Percentiles rank a stretch among this genome's conserved stretches.
Conservation (phyloP, 2,329 filamentous ascomycete genomes). For the Pestalotiopsis sp. region DNA sequence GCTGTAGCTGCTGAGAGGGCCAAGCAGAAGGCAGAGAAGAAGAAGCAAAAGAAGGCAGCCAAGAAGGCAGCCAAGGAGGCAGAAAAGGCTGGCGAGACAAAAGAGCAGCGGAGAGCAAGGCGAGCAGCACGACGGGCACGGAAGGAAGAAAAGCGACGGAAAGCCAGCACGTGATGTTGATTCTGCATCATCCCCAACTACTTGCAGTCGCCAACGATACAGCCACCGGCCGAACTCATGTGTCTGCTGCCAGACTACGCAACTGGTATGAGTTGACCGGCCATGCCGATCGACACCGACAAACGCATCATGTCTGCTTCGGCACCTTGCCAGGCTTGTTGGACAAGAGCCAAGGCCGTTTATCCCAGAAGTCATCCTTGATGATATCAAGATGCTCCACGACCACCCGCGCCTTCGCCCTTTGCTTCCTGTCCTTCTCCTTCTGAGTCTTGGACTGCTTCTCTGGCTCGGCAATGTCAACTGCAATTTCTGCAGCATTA, state of each 20-base stretch:
- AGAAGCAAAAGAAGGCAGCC: conserved; percentile 29
- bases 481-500: conserved; percentile 48
- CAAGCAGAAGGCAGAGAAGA: conserved; percentile 18
- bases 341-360: conserved; percentile 80
- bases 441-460: conserved; percentile 76
- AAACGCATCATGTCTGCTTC: conserved; percentile 50
- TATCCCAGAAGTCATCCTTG: conserved; percentile 91
- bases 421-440: conserved; percentile 81
- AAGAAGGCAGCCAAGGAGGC: conserved; percentile 49
- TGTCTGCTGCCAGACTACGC: background rate
- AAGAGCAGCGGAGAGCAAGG: conserved; percentile 44
- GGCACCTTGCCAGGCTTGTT: conserved; percentile 73
- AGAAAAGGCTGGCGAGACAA: conserved; percentile 44
- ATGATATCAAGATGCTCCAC: conserved; percentile 93
- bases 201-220: background rate
- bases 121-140: conserved; percentile 47
- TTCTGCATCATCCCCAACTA: background rate
- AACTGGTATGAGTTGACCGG: background rate
- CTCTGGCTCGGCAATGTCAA: conserved; percentile 53
- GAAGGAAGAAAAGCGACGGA: conserved; percentile 33
- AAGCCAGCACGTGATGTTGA: background rate
- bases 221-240: background rate
- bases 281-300: background rate
- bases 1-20: conserved; percentile 38
- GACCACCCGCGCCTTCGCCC: conserved; percentile 78